Evolutionary conservation across 306 rosid species (phyloP).

Genomic region (Sphenostylis stenocarpa): DNA sequence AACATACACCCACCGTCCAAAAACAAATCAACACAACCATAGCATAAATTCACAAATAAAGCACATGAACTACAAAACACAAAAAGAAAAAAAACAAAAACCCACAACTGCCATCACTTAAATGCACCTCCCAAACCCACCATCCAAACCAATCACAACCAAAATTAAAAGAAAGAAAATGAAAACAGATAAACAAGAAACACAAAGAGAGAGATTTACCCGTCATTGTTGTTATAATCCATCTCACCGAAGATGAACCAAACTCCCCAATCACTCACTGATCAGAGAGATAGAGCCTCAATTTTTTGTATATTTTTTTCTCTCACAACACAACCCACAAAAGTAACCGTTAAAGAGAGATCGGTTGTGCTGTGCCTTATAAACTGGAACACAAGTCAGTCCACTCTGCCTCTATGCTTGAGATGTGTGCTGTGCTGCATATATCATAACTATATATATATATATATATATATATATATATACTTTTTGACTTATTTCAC

Average conservation of each 20-base stretch:
- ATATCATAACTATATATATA: not conserved
- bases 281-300: slow-evolving; percentile 22
- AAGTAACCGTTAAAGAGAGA: slow-evolving; percentile 60
- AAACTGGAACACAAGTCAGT: not conserved
- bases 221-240: slow-evolving; percentile 58
- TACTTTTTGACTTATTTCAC: too few relatives aligned
- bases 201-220: slow-evolving; percentile 48
- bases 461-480: not conserved
- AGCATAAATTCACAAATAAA: not conserved
- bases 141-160: slow-evolving; percentile 23
- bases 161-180: not conserved
- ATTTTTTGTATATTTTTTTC: not conserved
- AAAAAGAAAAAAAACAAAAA: slow-evolving; percentile 15
- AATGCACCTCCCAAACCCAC: slow-evolving; percentile 6
- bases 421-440: slow-evolving; percentile 41
- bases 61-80: not conserved
- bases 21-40: not conserved
- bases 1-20: not conserved
- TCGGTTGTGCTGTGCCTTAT: slow-evolving; percentile 29
- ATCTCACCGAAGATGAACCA: slow-evolving; percentile 37
- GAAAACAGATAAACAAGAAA: not conserved
- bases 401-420: slow-evolving; percentile 32
- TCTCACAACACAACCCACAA: slow-evolving; percentile 11
- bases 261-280: slow-evolving; percentile 30
- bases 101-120: slow-evolving; percentile 33